These are phyloP conservation scores for Sclerotinia minor DNA, from an alignment of 2,329 filamentous ascomycete species.

Conservation along the genomic window DNA sequence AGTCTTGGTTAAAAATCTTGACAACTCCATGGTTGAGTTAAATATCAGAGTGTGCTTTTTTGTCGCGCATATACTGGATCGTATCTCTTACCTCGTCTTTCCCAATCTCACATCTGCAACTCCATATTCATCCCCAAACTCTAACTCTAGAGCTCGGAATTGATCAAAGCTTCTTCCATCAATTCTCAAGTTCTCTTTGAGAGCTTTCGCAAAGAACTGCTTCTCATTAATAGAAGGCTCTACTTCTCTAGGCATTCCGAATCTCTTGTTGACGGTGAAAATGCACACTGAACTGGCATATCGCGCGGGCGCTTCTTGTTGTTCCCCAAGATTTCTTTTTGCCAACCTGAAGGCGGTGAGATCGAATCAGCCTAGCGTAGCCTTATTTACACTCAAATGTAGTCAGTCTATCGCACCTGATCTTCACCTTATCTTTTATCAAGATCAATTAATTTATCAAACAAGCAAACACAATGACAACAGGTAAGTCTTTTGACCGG, in stretches of 20 bases:
- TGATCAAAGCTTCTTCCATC: conserved; percentile 82
- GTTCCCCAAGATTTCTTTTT: conserved; percentile 21
- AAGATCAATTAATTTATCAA: conserved; percentile 13
- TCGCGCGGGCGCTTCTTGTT: not conserved
- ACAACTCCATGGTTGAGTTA: not conserved
- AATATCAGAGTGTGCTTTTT: not conserved
- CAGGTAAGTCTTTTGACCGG: conserved; percentile 34
- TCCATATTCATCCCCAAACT: conserved; percentile 88
- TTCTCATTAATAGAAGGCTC: conserved; percentile 88
- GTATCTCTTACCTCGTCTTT: conserved; percentile 71
- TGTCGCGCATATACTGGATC: not conserved
- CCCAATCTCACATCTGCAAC: conserved; percentile 84
- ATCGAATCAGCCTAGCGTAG: conserved; percentile 5
- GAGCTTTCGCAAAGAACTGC: conserved; percentile 79
- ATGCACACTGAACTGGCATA: conserved; percentile 1
- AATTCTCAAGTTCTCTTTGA: conserved; percentile 76
- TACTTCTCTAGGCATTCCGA: conserved; percentile 82
- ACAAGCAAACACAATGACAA: conserved; percentile 52
- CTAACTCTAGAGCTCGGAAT: conserved; percentile 73
- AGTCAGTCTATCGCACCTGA: conserved; percentile 2
- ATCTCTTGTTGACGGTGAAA: conserved; percentile 12
- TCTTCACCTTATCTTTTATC: conserved; percentile 15
- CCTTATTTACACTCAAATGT: conserved; percentile 6
- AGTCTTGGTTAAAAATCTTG: not conserved
- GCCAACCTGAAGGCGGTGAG: conserved; percentile 14